Percentiles rank a stretch among this genome's conserved stretches.
phyloP scores from a whole-genome alignment of 2,329 filamentous ascomycete genomes.

The Colletotrichum tofieldiae region DNA sequence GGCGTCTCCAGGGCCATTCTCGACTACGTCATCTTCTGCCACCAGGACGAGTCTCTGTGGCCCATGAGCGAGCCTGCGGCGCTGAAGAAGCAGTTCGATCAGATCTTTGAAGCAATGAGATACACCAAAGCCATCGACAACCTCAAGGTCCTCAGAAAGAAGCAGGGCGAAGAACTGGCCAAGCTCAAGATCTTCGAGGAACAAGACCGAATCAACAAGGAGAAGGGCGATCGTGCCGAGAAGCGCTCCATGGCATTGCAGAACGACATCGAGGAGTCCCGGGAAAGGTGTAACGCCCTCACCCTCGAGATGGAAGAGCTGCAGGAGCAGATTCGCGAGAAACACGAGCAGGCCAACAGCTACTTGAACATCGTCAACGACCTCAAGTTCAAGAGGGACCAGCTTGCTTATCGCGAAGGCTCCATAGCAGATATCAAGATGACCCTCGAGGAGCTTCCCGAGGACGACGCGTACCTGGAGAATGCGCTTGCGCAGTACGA shows the following conservation, averaged over 20 bases:
- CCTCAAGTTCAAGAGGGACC: conserved; percentile 82
- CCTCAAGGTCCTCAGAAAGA: conserved; percentile 89
- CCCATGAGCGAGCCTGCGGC: conserved; percentile 89
- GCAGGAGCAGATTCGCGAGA: conserved; percentile 71
- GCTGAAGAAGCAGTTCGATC: conserved; percentile 95
- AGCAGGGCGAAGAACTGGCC: conserved; percentile 81
- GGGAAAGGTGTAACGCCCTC: conserved; percentile 71
- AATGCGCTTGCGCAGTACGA: conserved; percentile 84
- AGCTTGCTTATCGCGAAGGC: conserved; percentile 78
- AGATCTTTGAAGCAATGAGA: conserved; percentile 97
- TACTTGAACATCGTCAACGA: conserved; percentile 83
- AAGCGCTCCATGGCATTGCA: conserved; percentile 77
- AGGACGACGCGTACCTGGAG: conserved; percentile 84
- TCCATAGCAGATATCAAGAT: conserved; percentile 79
- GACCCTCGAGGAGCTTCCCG: conserved; percentile 82
- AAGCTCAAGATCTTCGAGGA: conserved; percentile 82
- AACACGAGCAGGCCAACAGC: conserved; percentile 80
- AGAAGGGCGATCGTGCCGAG: conserved; percentile 81
- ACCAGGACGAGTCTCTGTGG: conserved; percentile 98
- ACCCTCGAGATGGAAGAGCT: conserved; percentile 74
- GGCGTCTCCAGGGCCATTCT: conserved; percentile 93
- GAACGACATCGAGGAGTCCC: conserved; percentile 75
- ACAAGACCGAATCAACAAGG: conserved; percentile 87
- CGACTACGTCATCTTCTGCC: conserved; percentile 97
- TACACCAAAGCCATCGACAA: conserved; percentile 98